Evolutionary conservation across 192 early-diverging fungal genomes (phyloP).

Genomic region (Entomortierella chlamydospora): DNA sequence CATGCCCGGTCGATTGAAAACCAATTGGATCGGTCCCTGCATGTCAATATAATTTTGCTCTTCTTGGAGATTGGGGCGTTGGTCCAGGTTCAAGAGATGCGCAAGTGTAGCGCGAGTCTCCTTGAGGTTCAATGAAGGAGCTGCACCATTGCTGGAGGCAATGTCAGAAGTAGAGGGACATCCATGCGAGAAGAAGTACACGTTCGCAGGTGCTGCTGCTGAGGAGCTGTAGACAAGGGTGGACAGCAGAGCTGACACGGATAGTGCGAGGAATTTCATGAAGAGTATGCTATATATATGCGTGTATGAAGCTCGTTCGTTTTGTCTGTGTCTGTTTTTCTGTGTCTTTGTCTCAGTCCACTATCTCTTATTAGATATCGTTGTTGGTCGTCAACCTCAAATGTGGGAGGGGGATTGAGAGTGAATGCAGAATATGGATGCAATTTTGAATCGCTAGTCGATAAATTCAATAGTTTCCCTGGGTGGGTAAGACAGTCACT

Average conservation of each 20-base stretch:
- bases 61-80: neutral
- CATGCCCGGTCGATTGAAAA: conserved; percentile 43
- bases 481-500: neutral
- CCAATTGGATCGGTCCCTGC: conserved; percentile 44
- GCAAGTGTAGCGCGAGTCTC: conserved; percentile 42
- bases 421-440: neutral
- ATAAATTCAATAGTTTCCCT: neutral
- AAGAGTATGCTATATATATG: neutral
- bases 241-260: conserved; percentile 34
- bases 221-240: conserved; percentile 27
- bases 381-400: neutral
- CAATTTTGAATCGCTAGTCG: neutral
- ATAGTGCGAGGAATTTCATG: conserved; percentile 38
- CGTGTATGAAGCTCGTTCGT: no score
- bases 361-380: neutral
- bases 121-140: conserved; percentile 29
- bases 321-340: neutral
- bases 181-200: conserved; percentile 46
- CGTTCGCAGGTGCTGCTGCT: conserved; percentile 28
- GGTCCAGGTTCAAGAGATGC: conserved; percentile 44
- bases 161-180: conserved; percentile 16
- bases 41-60: conserved; percentile 15
- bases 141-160: neutral
- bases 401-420: neutral
- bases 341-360: neutral